Evolutionary conservation across 805 yeast genomes (phyloP), one percentile per base, ranked within the genome.

Genomic region (Monosporozyma servazzii): DNA sequence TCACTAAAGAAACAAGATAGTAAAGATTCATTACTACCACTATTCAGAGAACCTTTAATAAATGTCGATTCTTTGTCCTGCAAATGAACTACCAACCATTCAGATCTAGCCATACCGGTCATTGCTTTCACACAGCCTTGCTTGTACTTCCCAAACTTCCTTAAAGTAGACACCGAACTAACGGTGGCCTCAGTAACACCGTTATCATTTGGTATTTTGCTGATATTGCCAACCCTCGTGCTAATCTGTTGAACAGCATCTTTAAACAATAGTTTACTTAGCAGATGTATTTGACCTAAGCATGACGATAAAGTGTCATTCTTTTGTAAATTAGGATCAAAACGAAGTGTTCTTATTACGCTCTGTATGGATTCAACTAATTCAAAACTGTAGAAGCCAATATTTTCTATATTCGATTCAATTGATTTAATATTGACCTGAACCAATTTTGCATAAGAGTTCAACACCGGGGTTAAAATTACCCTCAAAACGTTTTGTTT

Each of bases 1-100:
- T 91, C 98, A 48, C 89, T 78, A 54, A 80, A 77, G 61, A 77
- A 90, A 44, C 85, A 75, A 1, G 88, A 76, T 33, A 88, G 66
- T 55, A 85, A 66, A 51, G 75, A 77, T 1, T 81, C 74, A 27
- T 59, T 55, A n/a, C 40, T 53, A 25, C 54, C 47, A 18, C 36
- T 51, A 21, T 40, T 50, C 33, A 48, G 31, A 7, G 51, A 42
- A 20, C 29, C 20, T 11, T 31, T 23, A 4, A 54, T 54, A 31
- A 55, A 61, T 10, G 69, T 62, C 8, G 52, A 58, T 36, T 63
- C 67, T 45, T 62, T 63, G 2, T 59, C 64, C 20, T 53, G 54
- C 48, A 75, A 61, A 21, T 84, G 79, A 11, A 21, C 18, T 6
- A 49, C 31, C 55, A 89, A 70, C 95, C 96, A 81, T 36, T 73